These are phyloP conservation scores for Alternaria sp. DNA, from an alignment of 2,329 filamentous ascomycete genomes.

Conservation along the genomic window DNA sequence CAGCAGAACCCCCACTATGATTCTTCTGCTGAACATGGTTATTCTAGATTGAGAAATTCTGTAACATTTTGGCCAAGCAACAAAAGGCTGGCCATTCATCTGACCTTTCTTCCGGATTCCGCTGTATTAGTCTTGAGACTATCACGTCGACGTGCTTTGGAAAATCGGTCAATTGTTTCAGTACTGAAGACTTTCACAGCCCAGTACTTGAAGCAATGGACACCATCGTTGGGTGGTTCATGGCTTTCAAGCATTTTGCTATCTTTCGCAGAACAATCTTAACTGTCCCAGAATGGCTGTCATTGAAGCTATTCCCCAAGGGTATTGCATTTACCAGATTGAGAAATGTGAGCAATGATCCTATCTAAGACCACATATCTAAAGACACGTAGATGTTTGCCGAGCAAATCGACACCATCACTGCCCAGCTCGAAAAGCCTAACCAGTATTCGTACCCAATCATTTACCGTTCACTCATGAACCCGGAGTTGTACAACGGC, in stretches of 20 bases:
- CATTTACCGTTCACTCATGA: slow-evolving; percentile 1
- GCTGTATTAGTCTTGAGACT: slow-evolving; percentile 1
- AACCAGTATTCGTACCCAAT: not conserved
- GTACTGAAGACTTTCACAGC: slow-evolving; percentile 1
- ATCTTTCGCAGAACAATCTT: slow-evolving; percentile 1
- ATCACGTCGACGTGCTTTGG: slow-evolving; percentile 4
- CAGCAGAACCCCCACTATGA: no score
- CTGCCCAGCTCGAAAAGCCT: not conserved
- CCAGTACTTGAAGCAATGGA: slow-evolving; percentile 3
- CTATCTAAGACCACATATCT: not conserved
- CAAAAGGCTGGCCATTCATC: not conserved
- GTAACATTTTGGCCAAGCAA: not conserved
- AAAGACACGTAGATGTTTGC: not conserved
- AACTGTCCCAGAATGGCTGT: not conserved
- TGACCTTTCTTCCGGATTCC: not conserved
- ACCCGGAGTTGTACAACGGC: not conserved
- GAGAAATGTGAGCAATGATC: not conserved
- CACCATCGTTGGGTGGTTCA: not conserved
- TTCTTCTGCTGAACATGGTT: not conserved
- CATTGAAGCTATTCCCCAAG: not conserved
- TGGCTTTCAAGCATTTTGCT: slow-evolving; percentile 5
- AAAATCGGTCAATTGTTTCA: not conserved
- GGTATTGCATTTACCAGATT: not conserved
- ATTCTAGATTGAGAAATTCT: slow-evolving; percentile 2
- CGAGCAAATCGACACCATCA: slow-evolving; percentile 1